Evolutionary conservation across 2,329 filamentous ascomycete genomes (phyloP).

Genomic region (Byssothecium circinans): DNA sequence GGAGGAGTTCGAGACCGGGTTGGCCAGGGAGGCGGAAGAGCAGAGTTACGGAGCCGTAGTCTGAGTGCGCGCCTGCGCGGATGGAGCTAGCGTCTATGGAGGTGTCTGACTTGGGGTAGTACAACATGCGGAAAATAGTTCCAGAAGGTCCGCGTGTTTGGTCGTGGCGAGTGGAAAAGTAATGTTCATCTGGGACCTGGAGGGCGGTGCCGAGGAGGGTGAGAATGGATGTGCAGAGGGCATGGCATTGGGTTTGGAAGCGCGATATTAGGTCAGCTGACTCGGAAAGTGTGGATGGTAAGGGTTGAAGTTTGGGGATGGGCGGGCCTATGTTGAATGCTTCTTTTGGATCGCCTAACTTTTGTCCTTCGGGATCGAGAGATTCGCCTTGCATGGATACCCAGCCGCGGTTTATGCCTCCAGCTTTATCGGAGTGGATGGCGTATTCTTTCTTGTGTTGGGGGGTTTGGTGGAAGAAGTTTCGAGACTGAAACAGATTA

Average conservation of each 20-base stretch:
- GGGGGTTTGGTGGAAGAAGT: conserved; percentile 70
- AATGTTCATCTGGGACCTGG: conserved; percentile 48
- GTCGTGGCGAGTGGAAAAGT: conserved; percentile 65
- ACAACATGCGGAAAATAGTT: conserved; percentile 58
- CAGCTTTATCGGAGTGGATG: conserved; percentile 63
- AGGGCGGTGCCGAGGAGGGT: conserved; percentile 78
- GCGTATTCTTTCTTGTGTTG: conserved; percentile 74
- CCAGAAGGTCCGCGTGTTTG: conserved; percentile 53
- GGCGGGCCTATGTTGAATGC: conserved; percentile 93
- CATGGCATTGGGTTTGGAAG: conserved; percentile 59
- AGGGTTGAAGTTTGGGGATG: conserved; percentile 64
- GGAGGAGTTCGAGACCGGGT: conserved; percentile 81
- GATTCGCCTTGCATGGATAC: conserved; percentile 84
- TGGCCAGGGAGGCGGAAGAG: conserved; percentile 86
- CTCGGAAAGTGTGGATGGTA: conserved; percentile 65
- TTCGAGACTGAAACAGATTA: too few relatives aligned
- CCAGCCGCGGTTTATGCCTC: conserved; percentile 80
- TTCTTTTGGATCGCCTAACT: conserved; percentile 83
- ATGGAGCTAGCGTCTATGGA: conserved; percentile 57
- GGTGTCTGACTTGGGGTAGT: conserved; percentile 39
- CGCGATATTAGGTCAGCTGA: conserved; percentile 62
- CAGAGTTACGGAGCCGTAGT: conserved; percentile 71
- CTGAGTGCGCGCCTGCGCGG: conserved; percentile 87
- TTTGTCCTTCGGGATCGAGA: conserved; percentile 79
- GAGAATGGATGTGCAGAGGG: conserved; percentile 72